These are phyloP conservation scores for Coccomyxa subellipsoidea DNA, from an alignment of 163 green algal species.

Conservation along the genomic window DNA sequence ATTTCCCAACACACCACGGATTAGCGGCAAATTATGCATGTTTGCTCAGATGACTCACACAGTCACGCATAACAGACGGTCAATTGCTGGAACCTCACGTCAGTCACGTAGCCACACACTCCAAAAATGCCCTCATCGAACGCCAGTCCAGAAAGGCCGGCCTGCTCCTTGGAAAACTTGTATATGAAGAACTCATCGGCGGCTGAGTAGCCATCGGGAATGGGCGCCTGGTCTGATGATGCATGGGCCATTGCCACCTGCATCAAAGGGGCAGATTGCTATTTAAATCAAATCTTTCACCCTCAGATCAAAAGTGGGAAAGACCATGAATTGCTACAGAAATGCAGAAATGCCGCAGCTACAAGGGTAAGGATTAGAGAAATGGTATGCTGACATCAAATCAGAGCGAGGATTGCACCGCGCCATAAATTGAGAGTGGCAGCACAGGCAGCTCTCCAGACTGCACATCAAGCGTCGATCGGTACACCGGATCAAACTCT, in stretches of 20 bases:
- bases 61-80: neutral
- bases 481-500: slow-evolving; percentile 89
- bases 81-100: slow-evolving; percentile 35
- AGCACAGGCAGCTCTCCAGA: slow-evolving; percentile 85
- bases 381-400: too few relatives aligned
- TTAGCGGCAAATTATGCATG: too few relatives aligned
- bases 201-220: slow-evolving; percentile 29
- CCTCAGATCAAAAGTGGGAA: too few relatives aligned
- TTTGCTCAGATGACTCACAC: too few relatives aligned
- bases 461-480: slow-evolving; percentile 67
- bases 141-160: slow-evolving; percentile 73
- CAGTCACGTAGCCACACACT: slow-evolving; percentile 89
- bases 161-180: slow-evolving; percentile 57
- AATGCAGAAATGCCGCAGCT: neutral
- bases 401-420: too few relatives aligned
- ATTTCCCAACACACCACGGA: too few relatives aligned
- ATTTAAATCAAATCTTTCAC: too few relatives aligned
- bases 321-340: too few relatives aligned
- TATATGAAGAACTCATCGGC: slow-evolving; percentile 87
- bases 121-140: slow-evolving; percentile 96
- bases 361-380: too few relatives aligned
- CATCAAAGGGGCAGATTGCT: neutral
- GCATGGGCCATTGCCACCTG: slow-evolving; percentile 5
- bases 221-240: neutral
- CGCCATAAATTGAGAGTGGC: slow-evolving; percentile 88